These are phyloP conservation scores for Pseudoscleropodium purum DNA, from an alignment of 225 moss, liverwort and hornwort species.

Conservation along the genomic window DNA sequence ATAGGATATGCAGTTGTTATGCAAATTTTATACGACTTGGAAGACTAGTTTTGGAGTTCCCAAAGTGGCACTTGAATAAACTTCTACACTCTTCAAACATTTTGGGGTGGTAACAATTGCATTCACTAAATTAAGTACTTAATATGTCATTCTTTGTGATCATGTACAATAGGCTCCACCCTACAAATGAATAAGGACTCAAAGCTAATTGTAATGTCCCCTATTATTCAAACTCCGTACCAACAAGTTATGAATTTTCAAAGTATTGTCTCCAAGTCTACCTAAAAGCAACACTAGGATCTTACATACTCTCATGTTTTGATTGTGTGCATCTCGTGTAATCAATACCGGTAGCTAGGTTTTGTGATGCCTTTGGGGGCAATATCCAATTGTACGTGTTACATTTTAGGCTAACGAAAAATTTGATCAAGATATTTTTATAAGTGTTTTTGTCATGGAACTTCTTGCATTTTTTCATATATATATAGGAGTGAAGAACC, in stretches of 20 bases:
- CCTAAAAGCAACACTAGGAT: not conserved
- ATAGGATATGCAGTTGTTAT: rapidly evolving
- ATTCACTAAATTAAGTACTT: not conserved
- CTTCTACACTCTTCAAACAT: rapidly evolving
- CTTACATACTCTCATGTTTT: not conserved
- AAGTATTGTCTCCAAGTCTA: not conserved
- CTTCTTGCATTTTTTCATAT: not conserved
- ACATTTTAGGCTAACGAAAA: too few relatives aligned
- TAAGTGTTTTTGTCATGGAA: not conserved
- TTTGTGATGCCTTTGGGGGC: not conserved
- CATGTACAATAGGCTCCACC: rapidly evolving
- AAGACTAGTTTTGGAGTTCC: not conserved
- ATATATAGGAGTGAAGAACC: not conserved
- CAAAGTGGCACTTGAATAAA: not conserved
- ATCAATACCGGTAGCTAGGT: rapidly evolving
- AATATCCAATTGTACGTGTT: not conserved
- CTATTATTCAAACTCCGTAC: not conserved
- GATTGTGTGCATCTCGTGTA: not conserved
- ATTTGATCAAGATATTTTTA: not conserved
- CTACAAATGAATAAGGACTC: rapidly evolving
- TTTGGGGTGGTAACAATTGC: rapidly evolving
- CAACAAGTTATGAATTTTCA: not conserved
- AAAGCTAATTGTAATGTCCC: rapidly evolving
- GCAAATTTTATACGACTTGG: rapidly evolving
- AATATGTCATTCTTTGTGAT: not conserved